Evolutionary conservation across 805 yeast genomes (phyloP).

Genomic region (Dipodascus geniculatus): DNA sequence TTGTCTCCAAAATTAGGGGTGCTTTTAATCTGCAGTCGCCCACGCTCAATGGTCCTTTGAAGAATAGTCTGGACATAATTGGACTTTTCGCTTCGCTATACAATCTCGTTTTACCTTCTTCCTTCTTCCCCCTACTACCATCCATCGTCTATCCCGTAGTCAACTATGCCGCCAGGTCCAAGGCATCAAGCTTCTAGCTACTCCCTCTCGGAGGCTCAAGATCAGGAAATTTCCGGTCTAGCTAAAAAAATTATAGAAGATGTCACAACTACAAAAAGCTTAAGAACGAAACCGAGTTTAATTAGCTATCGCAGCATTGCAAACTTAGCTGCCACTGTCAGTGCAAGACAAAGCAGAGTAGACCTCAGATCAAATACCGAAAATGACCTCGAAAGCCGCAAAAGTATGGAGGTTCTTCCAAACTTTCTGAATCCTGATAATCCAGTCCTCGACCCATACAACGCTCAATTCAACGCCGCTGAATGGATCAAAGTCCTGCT

Average conservation of each 20-base stretch:
- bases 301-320: background rate
- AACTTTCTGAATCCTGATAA: background rate
- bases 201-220: background rate
- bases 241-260: background rate
- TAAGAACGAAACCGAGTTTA: background rate
- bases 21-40: background rate
- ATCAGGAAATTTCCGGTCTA: background rate
- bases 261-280: background rate
- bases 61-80: background rate
- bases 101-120: background rate
- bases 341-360: background rate
- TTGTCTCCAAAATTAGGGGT: constrained; percentile 5
- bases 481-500: background rate
- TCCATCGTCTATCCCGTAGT: too few species aligned
- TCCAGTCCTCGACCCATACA: background rate
- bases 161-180: too few species aligned
- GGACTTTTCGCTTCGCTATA: background rate
- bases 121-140: too few species aligned
- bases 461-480: background rate
- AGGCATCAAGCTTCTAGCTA: background rate
- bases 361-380: background rate
- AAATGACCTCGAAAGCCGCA: background rate
- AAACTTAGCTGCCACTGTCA: background rate
- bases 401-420: background rate
- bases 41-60: background rate